Evolutionary conservation across 2,329 filamentous ascomycete genomes (phyloP).

Genomic region (Ophiostoma piceae): DNA sequence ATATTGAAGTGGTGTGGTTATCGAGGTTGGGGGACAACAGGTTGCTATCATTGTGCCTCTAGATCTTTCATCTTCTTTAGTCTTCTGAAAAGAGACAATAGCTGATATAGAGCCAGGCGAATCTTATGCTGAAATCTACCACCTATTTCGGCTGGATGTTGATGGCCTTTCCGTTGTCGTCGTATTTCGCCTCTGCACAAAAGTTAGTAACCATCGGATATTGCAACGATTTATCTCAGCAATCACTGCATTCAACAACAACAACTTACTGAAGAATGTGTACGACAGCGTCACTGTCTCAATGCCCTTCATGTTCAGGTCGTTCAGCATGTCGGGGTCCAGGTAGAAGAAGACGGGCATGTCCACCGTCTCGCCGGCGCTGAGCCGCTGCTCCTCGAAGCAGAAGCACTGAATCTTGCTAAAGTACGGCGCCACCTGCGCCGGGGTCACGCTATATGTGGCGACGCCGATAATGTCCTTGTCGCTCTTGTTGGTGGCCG

Average conservation of each 20-base stretch:
- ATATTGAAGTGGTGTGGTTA: not conserved
- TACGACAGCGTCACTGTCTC: conserved; percentile 95
- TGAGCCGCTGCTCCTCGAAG: conserved; percentile 92
- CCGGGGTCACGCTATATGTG: conserved; percentile 94
- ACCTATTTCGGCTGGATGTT: conserved; percentile 28
- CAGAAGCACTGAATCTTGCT: conserved; percentile 99
- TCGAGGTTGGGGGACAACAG: not conserved
- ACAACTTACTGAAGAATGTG: conserved; percentile 91
- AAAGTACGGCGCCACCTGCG: conserved; percentile 93
- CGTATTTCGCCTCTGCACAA: conserved; percentile 69
- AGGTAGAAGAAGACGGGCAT: conserved; percentile 99
- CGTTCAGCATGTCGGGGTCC: conserved; percentile 88
- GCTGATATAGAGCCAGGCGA: too few relatives aligned
- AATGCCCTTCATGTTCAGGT: conserved; percentile 87
- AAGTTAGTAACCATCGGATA: not conserved
- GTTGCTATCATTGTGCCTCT: not conserved
- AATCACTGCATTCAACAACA: not conserved
- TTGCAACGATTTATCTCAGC: not conserved
- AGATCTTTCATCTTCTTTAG: not conserved
- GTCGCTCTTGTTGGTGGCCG: conserved; percentile 82
- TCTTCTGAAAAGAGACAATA: not conserved
- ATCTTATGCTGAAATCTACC: not conserved
- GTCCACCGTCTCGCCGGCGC: conserved; percentile 93
- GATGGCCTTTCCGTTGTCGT: conserved; percentile 67
- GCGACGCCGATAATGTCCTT: conserved; percentile 96